Evolutionary conservation across 176 grass and related monocot species (phyloP), one percentile per base, ranked within the genome.

Genomic region (Oryza glaberrima): DNA sequence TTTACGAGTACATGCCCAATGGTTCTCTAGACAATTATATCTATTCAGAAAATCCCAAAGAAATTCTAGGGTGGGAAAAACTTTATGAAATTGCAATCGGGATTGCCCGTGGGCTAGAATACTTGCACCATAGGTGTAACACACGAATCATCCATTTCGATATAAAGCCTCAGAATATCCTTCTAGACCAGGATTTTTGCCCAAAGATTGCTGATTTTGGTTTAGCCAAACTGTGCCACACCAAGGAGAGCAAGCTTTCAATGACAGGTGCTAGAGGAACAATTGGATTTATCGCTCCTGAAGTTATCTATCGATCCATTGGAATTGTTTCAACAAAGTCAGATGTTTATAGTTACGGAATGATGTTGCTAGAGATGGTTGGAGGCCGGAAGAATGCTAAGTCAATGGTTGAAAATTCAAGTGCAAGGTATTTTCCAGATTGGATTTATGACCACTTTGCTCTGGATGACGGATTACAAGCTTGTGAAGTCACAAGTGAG

Each of bases 391-490:
- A 83, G 54, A 92, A 90, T 66, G n/a, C n/a, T n/a, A n/a, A n/a
- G n/a, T n/a, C n/a, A 2, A 8, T 32, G 46, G 85, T 4, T 3
- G 35, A 65, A 11, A 90, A 78, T 6, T 78, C 87, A 0, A 95
- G 85, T 40, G 22, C 82, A 51, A 64, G 72, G 60, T 92, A 92
- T 67, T 95, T 95, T 72, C 90, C 90, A 47, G 82, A 92, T 48
- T 95, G 93, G 93, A 90, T 95, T 65, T 86, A 95, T 65, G 93
- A 95, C 2, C 94, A 90, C 63, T 81, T 92, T 45, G 79, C 72
- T 41, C 72, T 67, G 76, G 76, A 47, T 22, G 86, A 86, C 36
- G 80, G 79, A 43, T 15, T 90, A 38, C 14, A 65, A 73, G 68
- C 69, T 34, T 77, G 63, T 51, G 65, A 88, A 58, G 60, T 94